Conservation (phyloP, 805 yeast species). For the Cyberlindnera bimundalis region DNA sequence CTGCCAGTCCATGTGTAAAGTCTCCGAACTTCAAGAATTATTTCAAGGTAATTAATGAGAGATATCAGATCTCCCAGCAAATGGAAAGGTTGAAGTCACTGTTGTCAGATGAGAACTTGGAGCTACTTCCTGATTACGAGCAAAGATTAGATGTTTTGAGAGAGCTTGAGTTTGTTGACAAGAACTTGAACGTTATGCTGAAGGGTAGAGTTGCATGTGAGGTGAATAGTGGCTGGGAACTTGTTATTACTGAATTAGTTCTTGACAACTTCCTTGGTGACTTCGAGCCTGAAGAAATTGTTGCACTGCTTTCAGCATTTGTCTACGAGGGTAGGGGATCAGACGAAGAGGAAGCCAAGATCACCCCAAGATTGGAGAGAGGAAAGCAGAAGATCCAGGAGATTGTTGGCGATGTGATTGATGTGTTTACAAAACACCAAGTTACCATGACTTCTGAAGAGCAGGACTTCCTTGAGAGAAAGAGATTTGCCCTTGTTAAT, state of each 20-base stretch:
- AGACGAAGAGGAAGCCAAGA: constrained; percentile 55
- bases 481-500: constrained; percentile 86
- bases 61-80: constrained; percentile 42
- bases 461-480: constrained; percentile 74
- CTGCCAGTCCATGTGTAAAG: constrained; percentile 26
- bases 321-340: constrained; percentile 80
- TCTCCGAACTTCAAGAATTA: constrained; percentile 45
- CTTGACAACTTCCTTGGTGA: constrained; percentile 90
- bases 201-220: constrained; percentile 96
- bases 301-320: constrained; percentile 88
- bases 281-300: constrained; percentile 93
- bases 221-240: constrained; percentile 86
- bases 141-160: constrained; percentile 78
- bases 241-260: constrained; percentile 82
- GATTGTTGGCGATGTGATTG: constrained; percentile 60
- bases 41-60: constrained; percentile 43
- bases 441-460: constrained; percentile 82
- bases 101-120: constrained; percentile 84
- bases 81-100: constrained; percentile 55
- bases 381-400: constrained; percentile 67
- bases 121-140: constrained; percentile 88
- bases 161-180: constrained; percentile 78
- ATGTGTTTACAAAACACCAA: constrained; percentile 61
- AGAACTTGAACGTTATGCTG: constrained; percentile 67
- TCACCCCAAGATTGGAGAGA: constrained; percentile 75